Evolutionary conservation across 345 rosid genomes (phyloP).

Genomic region (Microthlaspi erraticum): DNA sequence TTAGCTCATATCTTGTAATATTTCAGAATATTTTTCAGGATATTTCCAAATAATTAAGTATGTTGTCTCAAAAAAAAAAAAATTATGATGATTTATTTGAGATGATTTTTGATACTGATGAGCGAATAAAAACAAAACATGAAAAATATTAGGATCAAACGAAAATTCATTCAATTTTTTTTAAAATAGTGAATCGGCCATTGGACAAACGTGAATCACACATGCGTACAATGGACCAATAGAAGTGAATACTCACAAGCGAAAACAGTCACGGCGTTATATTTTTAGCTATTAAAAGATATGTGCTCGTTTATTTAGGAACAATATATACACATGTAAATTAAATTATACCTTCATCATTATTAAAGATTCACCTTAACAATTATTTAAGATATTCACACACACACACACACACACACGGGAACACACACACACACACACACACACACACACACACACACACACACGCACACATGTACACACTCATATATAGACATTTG

Average conservation of each 20-base stretch:
- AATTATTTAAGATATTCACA: not conserved
- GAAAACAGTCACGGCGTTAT: not conserved
- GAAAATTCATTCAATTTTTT: not conserved
- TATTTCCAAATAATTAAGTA: no score
- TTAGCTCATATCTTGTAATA: not conserved
- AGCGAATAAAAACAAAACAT: not conserved
- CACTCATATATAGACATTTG: no score
- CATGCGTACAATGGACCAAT: not conserved
- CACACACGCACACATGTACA: no score
- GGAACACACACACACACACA: no score
- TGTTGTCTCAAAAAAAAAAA: not conserved
- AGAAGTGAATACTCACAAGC: constrained; percentile 2
- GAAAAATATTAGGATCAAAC: not conserved
- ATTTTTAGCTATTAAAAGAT: not conserved
- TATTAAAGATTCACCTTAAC: not conserved
- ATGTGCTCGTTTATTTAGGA: not conserved
- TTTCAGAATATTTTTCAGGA: no score
- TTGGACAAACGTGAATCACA: not conserved
- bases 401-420: no score
- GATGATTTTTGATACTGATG: no score
- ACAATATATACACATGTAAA: no score
- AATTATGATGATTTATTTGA: no score
- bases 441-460: no score
- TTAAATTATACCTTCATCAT: no score
- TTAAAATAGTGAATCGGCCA: constrained; percentile 2